phyloP scores from a whole-genome alignment of 805 yeast genomes.

The Kodamaea kaohsiungensis region DNA sequence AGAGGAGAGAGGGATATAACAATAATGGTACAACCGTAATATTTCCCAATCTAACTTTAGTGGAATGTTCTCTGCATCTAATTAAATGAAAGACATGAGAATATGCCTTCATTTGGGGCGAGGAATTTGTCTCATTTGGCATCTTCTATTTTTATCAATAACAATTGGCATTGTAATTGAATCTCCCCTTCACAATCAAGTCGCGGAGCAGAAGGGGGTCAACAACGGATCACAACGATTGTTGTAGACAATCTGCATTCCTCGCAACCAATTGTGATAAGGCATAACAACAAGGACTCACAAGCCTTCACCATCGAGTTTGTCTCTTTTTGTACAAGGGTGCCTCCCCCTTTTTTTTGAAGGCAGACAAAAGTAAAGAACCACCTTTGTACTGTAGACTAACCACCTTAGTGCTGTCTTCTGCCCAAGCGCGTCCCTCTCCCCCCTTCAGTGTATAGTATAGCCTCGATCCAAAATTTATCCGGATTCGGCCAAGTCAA shows the following conservation, averaged over 20 bases:
- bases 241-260: not conserved
- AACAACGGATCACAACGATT: not conserved
- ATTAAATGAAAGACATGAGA: not conserved
- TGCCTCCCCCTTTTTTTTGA: not conserved
- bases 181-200: not conserved
- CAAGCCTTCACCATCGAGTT: not conserved
- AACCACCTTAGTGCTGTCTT: not conserved
- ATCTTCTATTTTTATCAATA: not conserved
- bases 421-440: constrained; percentile 1
- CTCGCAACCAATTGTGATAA: not conserved
- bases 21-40: not conserved
- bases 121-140: not conserved
- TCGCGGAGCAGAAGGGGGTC: not conserved
- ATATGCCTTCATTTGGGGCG: not conserved
- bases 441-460: not conserved
- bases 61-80: not conserved
- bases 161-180: not conserved
- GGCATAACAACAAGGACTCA: not conserved
- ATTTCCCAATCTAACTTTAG: not conserved
- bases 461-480: constrained; percentile 1
- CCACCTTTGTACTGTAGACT: not conserved
- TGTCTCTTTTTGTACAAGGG: not conserved
- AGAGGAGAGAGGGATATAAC: not conserved
- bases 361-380: not conserved
- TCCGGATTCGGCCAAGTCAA: not conserved